These are phyloP conservation scores for Datura wrightii DNA, from an alignment of 257 asterid species.

Conservation along the genomic window DNA sequence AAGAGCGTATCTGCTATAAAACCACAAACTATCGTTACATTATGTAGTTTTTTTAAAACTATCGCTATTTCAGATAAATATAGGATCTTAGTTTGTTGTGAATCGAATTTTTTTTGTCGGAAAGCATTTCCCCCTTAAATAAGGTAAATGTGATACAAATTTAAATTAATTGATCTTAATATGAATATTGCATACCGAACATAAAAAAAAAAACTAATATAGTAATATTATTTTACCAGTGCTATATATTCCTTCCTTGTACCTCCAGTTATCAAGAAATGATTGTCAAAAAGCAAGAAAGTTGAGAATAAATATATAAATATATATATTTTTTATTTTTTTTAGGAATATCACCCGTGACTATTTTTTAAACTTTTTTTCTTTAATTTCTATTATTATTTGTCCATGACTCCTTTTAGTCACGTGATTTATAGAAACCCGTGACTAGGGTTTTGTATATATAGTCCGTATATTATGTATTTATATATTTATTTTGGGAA, in stretches of 20 bases:
- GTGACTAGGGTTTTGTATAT: background rate
- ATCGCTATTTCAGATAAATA: too few relatives aligned
- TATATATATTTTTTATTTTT: background rate
- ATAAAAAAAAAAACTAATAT: background rate
- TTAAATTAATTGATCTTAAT: too few relatives aligned
- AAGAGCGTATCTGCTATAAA: too few relatives aligned
- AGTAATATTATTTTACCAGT: background rate
- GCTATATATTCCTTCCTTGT: background rate
- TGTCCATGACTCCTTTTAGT: background rate
- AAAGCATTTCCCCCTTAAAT: too few relatives aligned
- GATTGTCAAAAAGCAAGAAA: background rate
- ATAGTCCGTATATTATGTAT: too few relatives aligned
- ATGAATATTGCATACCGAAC: too few relatives aligned
- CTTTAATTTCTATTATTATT: background rate
- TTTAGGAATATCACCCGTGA: conserved; percentile 34
- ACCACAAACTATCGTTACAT: too few relatives aligned
- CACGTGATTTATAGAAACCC: conserved; percentile 24
- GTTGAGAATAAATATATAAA: background rate
- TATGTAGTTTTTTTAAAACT: too few relatives aligned
- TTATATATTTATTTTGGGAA: too few relatives aligned
- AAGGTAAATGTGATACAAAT: too few relatives aligned
- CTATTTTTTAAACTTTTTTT: conserved; percentile 8
- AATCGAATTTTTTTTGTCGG: too few relatives aligned
- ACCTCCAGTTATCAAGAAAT: background rate
- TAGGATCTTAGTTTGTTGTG: too few relatives aligned